Evolutionary conservation across 2,329 filamentous ascomycete species (phyloP).

Genomic region (Dactylellina haptotyla): DNA sequence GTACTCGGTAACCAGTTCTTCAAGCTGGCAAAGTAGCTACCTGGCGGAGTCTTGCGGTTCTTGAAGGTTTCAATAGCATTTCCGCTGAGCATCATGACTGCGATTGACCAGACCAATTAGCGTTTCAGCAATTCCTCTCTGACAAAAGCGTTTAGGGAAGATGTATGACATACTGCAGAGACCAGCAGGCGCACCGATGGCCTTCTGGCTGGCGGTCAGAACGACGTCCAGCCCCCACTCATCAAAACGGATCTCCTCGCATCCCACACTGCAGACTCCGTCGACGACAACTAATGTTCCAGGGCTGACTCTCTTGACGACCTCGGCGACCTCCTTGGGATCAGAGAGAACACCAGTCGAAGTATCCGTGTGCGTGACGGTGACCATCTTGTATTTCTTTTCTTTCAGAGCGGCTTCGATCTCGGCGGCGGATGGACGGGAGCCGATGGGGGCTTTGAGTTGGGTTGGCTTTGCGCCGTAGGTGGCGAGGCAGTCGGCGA

Average conservation of each 20-base stretch:
- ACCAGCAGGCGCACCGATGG: constrained; percentile 92
- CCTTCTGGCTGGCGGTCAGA: constrained; percentile 94
- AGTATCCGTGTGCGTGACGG: constrained; percentile 96
- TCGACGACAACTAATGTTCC: constrained; percentile 93
- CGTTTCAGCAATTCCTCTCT: not conserved
- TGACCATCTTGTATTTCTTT: constrained; percentile 93
- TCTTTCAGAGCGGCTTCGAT: constrained; percentile 87
- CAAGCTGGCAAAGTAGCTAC: constrained; percentile 93
- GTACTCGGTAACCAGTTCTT: constrained; percentile 95
- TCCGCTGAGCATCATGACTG: constrained; percentile 85
- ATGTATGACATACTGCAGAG: constrained; percentile 70
- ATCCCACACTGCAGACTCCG: constrained; percentile 95
- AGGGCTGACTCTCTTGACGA: constrained; percentile 86
- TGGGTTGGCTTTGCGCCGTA: constrained; percentile 93
- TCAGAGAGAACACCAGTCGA: constrained; percentile 96
- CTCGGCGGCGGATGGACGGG: constrained; percentile 83
- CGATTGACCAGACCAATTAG: not conserved
- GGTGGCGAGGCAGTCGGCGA: constrained; percentile 88
- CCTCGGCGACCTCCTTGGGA: constrained; percentile 81
- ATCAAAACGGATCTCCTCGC: constrained; percentile 95
- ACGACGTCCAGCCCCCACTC: constrained; percentile 93
- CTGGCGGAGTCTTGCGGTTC: constrained; percentile 80
- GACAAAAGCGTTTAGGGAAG: not conserved
- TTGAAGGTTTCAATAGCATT: constrained; percentile 84
- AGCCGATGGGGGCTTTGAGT: constrained; percentile 87